A percentile compares a stretch with the other conserved stretches of the same genome.
Evolutionary conservation across 1,284 basidiomycete genomes (phyloP).

Genomic region (Puccinia coronata): DNA sequence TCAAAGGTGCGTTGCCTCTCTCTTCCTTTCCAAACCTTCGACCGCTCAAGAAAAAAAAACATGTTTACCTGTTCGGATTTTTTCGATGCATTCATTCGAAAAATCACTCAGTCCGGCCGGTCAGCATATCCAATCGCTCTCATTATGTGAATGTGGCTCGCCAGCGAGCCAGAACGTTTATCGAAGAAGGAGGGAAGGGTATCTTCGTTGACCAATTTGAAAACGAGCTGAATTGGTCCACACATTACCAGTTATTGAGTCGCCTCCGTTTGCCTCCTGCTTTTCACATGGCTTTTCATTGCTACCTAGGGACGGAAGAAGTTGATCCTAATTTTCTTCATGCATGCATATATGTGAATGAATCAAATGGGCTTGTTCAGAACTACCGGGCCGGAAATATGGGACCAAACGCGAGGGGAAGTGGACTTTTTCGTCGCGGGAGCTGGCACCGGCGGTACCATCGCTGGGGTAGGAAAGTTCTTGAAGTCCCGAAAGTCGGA

Average conservation of each 20-base stretch:
- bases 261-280: too few species aligned
- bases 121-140: conserved; percentile 22
- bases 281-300: too few species aligned
- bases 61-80: too few species aligned
- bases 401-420: conserved; percentile 81
- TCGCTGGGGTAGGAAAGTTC: conserved; percentile 79
- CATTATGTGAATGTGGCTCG: conserved; percentile 42
- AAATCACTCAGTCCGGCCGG: conserved; percentile 1
- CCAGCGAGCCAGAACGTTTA: background rate
- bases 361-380: too few species aligned
- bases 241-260: conserved; percentile 81
- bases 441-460: conserved; percentile 93
- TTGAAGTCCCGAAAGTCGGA: conserved; percentile 70
- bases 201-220: conserved; percentile 79
- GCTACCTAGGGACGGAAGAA: too few species aligned
- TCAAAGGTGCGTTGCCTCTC: conserved; percentile 67
- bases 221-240: conserved; percentile 55
- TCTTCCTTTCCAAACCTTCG: background rate
- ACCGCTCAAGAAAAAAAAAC: conserved; percentile 1
- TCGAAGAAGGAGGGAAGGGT: background rate
- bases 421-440: conserved; percentile 90
- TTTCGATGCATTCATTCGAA: conserved; percentile 60
- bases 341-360: too few species aligned
- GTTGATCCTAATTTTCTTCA: too few species aligned
- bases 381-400: conserved; percentile 93